Base-by-base conservation (phyloP, 352 stramenopile species). In the Achlya hypogyna region DNA sequence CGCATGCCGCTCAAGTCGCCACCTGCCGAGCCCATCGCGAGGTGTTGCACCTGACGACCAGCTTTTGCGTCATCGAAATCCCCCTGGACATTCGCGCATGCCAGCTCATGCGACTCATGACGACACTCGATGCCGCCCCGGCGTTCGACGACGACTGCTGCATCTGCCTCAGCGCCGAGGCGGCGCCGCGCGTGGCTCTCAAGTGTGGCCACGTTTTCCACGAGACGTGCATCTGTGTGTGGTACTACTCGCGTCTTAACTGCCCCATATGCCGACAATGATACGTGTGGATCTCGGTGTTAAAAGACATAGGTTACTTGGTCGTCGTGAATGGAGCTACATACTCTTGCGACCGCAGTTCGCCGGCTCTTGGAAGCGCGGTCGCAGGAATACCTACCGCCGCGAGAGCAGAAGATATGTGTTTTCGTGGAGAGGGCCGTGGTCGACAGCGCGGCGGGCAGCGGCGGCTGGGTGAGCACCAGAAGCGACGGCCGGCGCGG, bases 151-250 rank as follows among this genome's bases (percentile, higher is more conserved):
- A 32, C 38, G 28, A 45, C 28, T 91, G 82, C 63, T 78, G 72
- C 32, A 86, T 91, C 52, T 91, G 82, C 47, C 70, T 91, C n/a
- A 62, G 65, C 38, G 53, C 31, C 38, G 54, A 9, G 23, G 45
- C 35, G 16, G 31, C 4, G n/a, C 25, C 65, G 3, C 49, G 54
- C 25, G 73, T 86, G 31, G 73, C 75, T 45, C 67, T 91, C 6
- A 49, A 67, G 16, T 91, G 82, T 58, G 82, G 82, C 52, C 82
- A 91, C 62, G 70, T 69, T n/a, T 91, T 89, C 72, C 82, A 91
- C 56, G 82, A 91, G 63, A 78, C 79, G 23, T 91, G 82, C 63
- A 77, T 91, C 35, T 87, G 76, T 42, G 69, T 79, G 64, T 91
- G 82, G 82, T 86, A 88, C 43, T 73, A 78, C 69, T 69, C 80